Conservation (phyloP, 306 rosid species). For the Cicer cuneatum region DNA sequence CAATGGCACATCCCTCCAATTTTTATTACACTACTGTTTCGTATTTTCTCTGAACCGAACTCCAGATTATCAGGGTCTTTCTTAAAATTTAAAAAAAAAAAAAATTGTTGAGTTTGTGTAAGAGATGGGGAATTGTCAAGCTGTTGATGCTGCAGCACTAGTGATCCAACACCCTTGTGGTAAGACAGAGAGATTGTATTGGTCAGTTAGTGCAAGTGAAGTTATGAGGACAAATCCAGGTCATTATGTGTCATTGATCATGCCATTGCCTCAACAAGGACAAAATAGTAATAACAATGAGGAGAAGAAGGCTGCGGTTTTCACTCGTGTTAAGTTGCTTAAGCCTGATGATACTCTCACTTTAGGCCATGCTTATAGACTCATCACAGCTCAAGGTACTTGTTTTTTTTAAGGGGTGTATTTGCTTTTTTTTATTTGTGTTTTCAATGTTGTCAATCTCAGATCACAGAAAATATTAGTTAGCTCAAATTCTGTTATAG, state of each 20-base stretch:
- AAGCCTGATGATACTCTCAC: slow-evolving; percentile 79
- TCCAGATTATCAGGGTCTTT: too few species aligned
- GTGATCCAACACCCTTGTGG: slow-evolving; percentile 93
- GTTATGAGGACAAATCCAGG: slow-evolving; percentile 89
- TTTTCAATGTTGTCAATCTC: neutral
- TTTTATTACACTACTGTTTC: too few species aligned
- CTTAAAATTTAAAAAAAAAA: too few species aligned
- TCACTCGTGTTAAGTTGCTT: slow-evolving; percentile 88
- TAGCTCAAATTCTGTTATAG: neutral
- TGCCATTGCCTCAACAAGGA: slow-evolving; percentile 72
- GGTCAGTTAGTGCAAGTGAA: slow-evolving; percentile 79
- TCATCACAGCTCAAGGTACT: slow-evolving; percentile 80
- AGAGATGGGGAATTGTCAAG: slow-evolving; percentile 91
- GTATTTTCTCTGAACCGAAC: too few species aligned
- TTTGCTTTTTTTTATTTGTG: neutral
- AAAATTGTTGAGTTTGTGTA: slow-evolving; percentile 2
- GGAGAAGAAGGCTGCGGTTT: slow-evolving; percentile 58
- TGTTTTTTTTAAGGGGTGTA: neutral
- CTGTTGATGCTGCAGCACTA: slow-evolving; percentile 95
- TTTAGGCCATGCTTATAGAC: slow-evolving; percentile 93
- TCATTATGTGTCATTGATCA: slow-evolving; percentile 83
- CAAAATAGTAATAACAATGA: slow-evolving; percentile 47
- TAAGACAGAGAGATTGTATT: slow-evolving; percentile 80
- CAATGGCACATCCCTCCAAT: too few species aligned
- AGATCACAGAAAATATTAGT: neutral